Conservation (phyloP, 495 filamentous ascomycete genomes). For the Neurospora tetrasperma region DNA sequence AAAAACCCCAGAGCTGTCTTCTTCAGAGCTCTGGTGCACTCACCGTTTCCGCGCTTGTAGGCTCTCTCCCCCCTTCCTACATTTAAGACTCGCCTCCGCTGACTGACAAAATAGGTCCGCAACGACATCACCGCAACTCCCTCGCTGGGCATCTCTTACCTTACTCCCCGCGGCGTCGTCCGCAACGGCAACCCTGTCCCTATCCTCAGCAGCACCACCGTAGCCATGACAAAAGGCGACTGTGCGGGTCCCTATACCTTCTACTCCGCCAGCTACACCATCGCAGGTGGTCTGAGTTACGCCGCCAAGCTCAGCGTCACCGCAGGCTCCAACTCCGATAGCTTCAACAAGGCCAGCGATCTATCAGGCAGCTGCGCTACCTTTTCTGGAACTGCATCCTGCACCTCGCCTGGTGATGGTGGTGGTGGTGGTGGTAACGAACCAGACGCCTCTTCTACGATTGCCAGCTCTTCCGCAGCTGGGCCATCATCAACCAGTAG, state of each 20-base stretch:
- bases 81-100: background rate
- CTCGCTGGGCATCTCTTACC: conserved; percentile 37
- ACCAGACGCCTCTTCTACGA: conserved; percentile 15
- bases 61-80: background rate
- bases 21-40: conserved; percentile 29
- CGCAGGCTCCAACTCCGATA: conserved; percentile 29
- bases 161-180: conserved; percentile 30
- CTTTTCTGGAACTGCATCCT: conserved; percentile 19
- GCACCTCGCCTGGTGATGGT: conserved; percentile 2
- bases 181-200: conserved; percentile 37
- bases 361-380: conserved; percentile 30
- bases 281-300: conserved; percentile 35
- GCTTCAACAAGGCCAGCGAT: conserved; percentile 31
- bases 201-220: conserved; percentile 28
- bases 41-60: conserved; percentile 31
- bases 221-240: conserved; percentile 37
- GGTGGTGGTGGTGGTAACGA: conserved; percentile 3
- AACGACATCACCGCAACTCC: conserved; percentile 34
- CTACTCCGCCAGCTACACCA: conserved; percentile 38
- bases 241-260: conserved; percentile 45
- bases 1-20: conserved; percentile 38
- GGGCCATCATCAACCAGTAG: background rate
- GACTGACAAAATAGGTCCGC: conserved; percentile 29
- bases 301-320: conserved; percentile 40
- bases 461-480: background rate